phyloP scores from a whole-genome alignment of 768 basidiomycete species.

The Collybia sordida region DNA sequence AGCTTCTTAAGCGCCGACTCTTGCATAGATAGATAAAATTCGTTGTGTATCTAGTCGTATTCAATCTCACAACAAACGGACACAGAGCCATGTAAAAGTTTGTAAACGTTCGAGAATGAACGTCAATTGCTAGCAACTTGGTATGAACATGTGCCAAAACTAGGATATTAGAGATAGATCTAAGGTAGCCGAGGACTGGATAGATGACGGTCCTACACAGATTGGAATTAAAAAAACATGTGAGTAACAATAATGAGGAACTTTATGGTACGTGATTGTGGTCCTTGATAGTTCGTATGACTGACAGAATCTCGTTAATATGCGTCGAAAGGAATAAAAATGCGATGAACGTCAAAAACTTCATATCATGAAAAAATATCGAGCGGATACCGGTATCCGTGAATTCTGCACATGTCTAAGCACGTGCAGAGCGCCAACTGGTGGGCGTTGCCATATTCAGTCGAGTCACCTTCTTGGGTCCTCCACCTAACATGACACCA shows the following conservation, averaged over 20 bases:
- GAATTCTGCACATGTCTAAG: constrained; percentile 25
- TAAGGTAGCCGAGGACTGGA: constrained; percentile 8
- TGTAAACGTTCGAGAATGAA: no score
- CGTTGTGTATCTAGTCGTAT: no score
- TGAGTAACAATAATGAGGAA: constrained; percentile 7
- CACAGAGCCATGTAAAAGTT: no score
- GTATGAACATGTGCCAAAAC: neutral
- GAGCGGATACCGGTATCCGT: constrained; percentile 5
- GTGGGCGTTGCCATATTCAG: constrained; percentile 29
- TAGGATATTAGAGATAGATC: constrained; percentile 6
- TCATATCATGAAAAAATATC: no score
- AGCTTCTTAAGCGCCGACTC: no score
- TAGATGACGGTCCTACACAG: constrained; percentile 7
- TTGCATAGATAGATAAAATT: no score
- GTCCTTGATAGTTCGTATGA: constrained; percentile 10
- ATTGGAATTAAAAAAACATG: neutral
- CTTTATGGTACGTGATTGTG: constrained; percentile 5
- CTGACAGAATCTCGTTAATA: constrained; percentile 12
- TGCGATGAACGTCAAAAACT: no score
- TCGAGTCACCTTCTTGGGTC: constrained; percentile 20
- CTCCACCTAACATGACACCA: constrained; percentile 81
- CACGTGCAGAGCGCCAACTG: constrained; percentile 62
- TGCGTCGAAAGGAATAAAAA: constrained; percentile 15
- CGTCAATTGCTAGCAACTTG: no score
- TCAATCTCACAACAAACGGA: no score